Base-by-base conservation (phyloP, 345 rosid species). In the Eucalyptus rudis region DNA sequence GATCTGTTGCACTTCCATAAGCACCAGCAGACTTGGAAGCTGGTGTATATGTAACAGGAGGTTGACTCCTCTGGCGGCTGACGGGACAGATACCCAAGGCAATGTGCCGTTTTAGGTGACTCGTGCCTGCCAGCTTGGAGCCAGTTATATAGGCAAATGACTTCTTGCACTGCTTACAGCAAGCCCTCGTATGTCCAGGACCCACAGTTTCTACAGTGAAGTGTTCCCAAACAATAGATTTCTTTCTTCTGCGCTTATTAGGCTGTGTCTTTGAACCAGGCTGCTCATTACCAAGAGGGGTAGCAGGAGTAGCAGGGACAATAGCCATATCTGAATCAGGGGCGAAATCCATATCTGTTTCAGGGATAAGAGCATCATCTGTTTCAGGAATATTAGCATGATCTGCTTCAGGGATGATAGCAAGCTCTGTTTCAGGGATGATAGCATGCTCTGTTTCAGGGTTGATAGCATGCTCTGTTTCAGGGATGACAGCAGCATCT, bases 71-170 rank as follows among this genome's bases (percentile, higher is more conserved):
- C 86, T 95, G 95, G 86, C 95, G 95, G 90, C 92, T 93, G 71
- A 93, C 97, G 2, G 96, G 99, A 88, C 99, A 97, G 87, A 95
- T 96, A n/a, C 99, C 99, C 92, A 94, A 86, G 81, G 96, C 93
- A 92, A 97, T 95, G 88, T 97, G 99, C 88, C 99, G 95, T 92
- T 96, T 97, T 79, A 97, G 99, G 94, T 97, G 99, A 93, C 99
- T 97, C 5, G 99, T 97, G 36, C 99, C 99, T 0, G 99, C 99
- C 50, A 96, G 87, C 93, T 97, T 97, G 64, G 96, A 91, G 92
- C 98, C 98, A 62, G 95, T 95, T 22, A 95, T 96, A 90, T 97
- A 96, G 64, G 98, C 98, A 94, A 97, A 97, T 2, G 96, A 94
- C 91, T 94, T 94, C 90, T 96, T 95, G 93, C 99, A 97, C 91